These are phyloP conservation scores for Calonectria naviculata DNA, from an alignment of 2,329 filamentous ascomycete species.

Conservation along the genomic window DNA sequence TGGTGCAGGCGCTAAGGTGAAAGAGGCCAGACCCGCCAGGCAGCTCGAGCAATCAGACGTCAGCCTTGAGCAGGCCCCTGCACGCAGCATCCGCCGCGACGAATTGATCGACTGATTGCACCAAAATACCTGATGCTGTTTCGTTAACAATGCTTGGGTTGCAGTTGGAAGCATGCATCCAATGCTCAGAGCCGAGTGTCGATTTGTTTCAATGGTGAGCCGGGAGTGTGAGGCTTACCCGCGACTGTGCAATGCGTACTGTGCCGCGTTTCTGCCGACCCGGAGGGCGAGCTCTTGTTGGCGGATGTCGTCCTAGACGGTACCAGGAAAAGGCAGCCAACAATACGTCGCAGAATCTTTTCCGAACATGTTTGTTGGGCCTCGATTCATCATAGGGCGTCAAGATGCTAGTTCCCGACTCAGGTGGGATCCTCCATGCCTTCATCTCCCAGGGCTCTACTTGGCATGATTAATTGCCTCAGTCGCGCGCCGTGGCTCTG, in stretches of 20 bases:
- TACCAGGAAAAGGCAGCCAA: slow-evolving; percentile 3
- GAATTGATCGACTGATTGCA: slow-evolving; percentile 42
- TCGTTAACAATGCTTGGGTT: slow-evolving; percentile 26
- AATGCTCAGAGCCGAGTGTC: slow-evolving; percentile 12
- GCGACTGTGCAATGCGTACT: slow-evolving; percentile 1
- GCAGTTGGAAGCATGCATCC: slow-evolving; percentile 18
- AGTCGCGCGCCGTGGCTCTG: neutral
- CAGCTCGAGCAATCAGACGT: slow-evolving; percentile 36
- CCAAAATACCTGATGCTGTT: slow-evolving; percentile 37
- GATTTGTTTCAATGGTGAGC: slow-evolving; percentile 20
- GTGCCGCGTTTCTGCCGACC: neutral
- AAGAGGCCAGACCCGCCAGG: slow-evolving; percentile 34
- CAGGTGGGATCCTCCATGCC: slow-evolving; percentile 17
- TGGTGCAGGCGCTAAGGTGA: slow-evolving; percentile 33
- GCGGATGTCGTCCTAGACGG: neutral
- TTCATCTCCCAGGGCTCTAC: slow-evolving; percentile 5
- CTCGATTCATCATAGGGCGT: slow-evolving; percentile 1
- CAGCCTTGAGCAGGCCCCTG: slow-evolving; percentile 25
- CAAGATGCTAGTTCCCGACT: slow-evolving; percentile 7
- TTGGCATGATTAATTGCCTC: slow-evolving; percentile 23
- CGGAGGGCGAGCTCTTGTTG: neutral
- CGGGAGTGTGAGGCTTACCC: slow-evolving; percentile 6
- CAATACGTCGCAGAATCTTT: slow-evolving; percentile 7
- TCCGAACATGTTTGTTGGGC: slow-evolving; percentile 9
- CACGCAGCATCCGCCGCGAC: slow-evolving; percentile 28